phyloP scores from a whole-genome alignment of 768 basidiomycete species.

The Tylopilus balloui region DNA sequence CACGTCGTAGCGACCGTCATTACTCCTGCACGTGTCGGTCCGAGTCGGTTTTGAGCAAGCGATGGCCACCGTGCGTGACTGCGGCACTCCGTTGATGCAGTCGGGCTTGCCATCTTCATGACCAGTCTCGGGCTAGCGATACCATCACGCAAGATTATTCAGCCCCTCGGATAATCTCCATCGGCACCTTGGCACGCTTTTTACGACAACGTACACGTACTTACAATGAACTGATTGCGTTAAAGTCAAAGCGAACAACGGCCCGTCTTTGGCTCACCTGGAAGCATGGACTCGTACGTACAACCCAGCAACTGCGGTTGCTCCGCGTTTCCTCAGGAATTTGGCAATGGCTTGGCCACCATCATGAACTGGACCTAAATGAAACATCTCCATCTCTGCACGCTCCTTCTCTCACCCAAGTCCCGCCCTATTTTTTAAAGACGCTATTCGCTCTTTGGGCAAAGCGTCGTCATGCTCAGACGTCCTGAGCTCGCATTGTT shows the following conservation, averaged over 20 bases:
- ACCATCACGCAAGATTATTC: too few species aligned
- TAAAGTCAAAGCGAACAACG: background rate
- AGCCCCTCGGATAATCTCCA: too few species aligned
- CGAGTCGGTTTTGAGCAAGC: background rate
- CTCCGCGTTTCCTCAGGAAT: background rate
- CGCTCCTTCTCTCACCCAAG: background rate
- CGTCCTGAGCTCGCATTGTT: slow-evolving; percentile 14
- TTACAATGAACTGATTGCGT: background rate
- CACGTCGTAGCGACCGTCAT: too few species aligned
- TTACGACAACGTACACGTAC: too few species aligned
- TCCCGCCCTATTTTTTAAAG: slow-evolving; percentile 7
- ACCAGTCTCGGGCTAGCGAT: too few species aligned
- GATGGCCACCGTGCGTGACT: too few species aligned
- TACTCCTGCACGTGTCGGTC: background rate
- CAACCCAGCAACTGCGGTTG: background rate
- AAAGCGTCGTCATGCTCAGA: slow-evolving; percentile 14
- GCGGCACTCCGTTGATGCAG: too few species aligned
- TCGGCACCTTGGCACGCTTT: too few species aligned
- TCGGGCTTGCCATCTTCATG: too few species aligned
- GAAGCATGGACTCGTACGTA: slow-evolving; percentile 9
- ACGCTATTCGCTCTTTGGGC: background rate
- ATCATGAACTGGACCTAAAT: background rate
- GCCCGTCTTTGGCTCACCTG: background rate
- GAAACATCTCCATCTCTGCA: background rate
- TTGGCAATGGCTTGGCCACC: background rate